Conservation (phyloP, 2,329 filamentous ascomycete genomes). For the Xylariaceae sp. region DNA sequence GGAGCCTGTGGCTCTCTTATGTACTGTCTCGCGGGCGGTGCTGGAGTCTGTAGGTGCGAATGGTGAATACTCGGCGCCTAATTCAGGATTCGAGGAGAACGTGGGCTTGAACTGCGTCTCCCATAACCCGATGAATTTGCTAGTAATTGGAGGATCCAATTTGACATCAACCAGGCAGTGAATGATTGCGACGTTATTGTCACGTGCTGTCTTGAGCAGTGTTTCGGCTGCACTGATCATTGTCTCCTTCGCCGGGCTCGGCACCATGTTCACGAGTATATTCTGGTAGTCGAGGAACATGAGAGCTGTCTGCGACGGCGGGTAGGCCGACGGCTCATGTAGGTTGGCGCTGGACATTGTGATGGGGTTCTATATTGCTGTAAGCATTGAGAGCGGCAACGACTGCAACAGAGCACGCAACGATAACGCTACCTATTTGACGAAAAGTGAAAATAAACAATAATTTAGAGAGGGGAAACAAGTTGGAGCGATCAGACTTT, state of each 20-base stretch:
- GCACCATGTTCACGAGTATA: constrained; percentile 9
- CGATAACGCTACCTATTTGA: no score
- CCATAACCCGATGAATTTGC: constrained; percentile 13
- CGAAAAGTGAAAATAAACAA: no score
- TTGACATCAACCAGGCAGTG: constrained; percentile 15
- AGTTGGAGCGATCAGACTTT: no score
- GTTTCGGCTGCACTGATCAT: constrained; percentile 8
- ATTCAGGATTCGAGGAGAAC: constrained; percentile 6
- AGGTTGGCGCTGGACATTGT: constrained; percentile 14
- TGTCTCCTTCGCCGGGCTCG: constrained; percentile 2
- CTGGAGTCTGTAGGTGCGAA: constrained; percentile 1
- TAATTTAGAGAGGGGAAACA: no score
- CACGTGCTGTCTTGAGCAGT: constrained; percentile 12
- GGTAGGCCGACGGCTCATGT: constrained; percentile 10
- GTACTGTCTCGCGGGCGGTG: constrained; percentile 6
- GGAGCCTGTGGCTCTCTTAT: constrained; percentile 3
- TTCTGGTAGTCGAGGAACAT: constrained; percentile 19
- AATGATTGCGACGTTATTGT: constrained; percentile 15
- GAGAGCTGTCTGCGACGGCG: constrained; percentile 15
- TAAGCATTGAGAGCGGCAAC: no score
- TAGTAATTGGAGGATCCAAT: constrained; percentile 5
- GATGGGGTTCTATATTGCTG: no score
- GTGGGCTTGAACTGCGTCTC: constrained; percentile 8
- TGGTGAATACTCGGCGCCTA: constrained; percentile 6
- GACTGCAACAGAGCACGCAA: no score